Evolutionary conservation across 306 rosid genomes (phyloP), one percentile per base, ranked within the genome.

Genomic region (Psophocarpus tetragonolobus): DNA sequence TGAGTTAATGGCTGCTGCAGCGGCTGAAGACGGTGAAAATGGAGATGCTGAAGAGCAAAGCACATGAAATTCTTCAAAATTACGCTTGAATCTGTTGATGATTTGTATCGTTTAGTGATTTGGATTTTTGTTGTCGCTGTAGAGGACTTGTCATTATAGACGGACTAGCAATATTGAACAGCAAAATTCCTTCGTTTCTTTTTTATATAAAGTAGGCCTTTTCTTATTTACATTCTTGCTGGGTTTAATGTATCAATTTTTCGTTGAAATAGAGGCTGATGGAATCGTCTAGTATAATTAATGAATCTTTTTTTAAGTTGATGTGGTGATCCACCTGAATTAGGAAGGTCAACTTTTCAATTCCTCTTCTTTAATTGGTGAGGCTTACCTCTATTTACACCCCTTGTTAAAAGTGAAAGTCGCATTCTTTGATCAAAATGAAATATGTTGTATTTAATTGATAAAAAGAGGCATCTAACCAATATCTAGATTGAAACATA

Each of bases 1-100:
- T 14, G 94, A 89, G 80, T 70, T 87, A 72, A 89, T 91, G 97
- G 94, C 90, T 3, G 97, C 92, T 21, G 91, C 90, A 0, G 90
- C 86, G 53, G 66, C 81, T 38, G 90, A 87, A 75, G 92, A 91
- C 24, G 87, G 73, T 48, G 84, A 78, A 78, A 86, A 86, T 70
- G 87, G 90, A n/a, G 88, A 89, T 2, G 32, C 77, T 15, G 93
- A 89, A 66, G 92, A 88, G 51, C 90, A 82, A 87, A 72, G 14
- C 3, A 75, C 85, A 41, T 86, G 78, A 83, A 80, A 20, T 24
- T 67, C 0, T 20, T 65, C 8, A 42, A 42, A 58, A 32, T 27
- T 75, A 62, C 73, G n/a, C 53, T 10, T 32, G 18, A 61, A 42
- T 67, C 57, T 14, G 81, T 66, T 67, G 74, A 42, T 48, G 77